These are phyloP conservation scores for Allium fistulosum DNA, from an alignment of 106 monocot genomes.

Conservation along the genomic window DNA sequence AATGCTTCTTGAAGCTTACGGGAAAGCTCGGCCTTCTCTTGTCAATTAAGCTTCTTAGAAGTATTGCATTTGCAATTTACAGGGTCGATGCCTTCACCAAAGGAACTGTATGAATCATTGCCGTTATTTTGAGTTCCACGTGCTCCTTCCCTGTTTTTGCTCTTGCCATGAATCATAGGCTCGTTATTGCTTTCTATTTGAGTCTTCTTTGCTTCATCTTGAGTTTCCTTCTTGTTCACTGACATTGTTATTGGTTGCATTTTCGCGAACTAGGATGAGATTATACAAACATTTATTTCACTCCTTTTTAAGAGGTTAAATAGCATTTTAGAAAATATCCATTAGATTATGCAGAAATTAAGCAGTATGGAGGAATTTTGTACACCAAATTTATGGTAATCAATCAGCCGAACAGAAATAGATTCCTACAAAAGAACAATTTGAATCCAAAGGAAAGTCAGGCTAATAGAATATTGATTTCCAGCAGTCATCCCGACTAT, in stretches of 20 bases:
- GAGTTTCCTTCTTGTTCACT: neutral
- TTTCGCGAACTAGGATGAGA: neutral
- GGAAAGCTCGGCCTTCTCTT: constrained; percentile 69
- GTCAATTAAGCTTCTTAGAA: constrained; percentile 51
- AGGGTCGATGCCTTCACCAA: neutral
- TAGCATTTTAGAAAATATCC: neutral
- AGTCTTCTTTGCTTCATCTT: neutral
- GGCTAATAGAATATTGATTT: too few relatives aligned
- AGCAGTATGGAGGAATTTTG: too few relatives aligned
- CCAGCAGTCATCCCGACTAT: too few relatives aligned
- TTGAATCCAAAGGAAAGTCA: too few relatives aligned
- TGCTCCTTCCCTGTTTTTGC: constrained; percentile 8
- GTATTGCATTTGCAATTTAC: constrained; percentile 5
- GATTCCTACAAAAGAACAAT: too few relatives aligned
- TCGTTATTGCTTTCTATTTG: neutral
- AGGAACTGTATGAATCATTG: constrained; percentile 17
- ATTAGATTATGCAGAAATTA: too few relatives aligned
- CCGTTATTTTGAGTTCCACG: neutral
- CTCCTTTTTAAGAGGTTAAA: neutral
- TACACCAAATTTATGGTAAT: too few relatives aligned
- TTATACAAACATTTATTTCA: neutral
- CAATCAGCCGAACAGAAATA: too few relatives aligned
- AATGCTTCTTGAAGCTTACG: constrained; percentile 69
- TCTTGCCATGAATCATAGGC: constrained; percentile 7
- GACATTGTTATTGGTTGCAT: neutral